Evolutionary conservation across 441 rosid genomes (phyloP).

Genomic region (Populus hybrid): DNA sequence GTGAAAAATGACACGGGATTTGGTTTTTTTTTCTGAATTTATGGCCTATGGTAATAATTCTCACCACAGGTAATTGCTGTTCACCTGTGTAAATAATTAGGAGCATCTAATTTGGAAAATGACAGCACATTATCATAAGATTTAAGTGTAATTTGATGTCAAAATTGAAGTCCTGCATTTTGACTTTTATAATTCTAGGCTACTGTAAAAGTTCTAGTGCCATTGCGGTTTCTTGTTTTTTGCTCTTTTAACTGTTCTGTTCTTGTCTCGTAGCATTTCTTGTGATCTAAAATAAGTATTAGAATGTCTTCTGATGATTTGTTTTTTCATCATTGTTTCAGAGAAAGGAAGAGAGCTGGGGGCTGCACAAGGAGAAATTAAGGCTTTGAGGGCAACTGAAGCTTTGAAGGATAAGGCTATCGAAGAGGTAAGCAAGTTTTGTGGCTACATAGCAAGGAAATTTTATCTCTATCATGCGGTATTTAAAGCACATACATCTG

Average conservation of each 20-base stretch:
- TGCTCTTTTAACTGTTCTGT: background rate
- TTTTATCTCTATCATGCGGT: too few relatives aligned
- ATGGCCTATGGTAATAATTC: background rate
- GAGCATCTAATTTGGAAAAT: background rate
- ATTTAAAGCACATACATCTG: background rate
- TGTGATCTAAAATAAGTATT: background rate
- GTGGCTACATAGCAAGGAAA: background rate
- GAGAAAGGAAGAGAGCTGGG: conserved; percentile 60
- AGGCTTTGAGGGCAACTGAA: conserved; percentile 64
- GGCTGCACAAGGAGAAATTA: conserved; percentile 54
- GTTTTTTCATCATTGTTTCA: conserved; percentile 23
- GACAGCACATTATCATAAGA: background rate
- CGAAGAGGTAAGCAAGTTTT: conserved; percentile 49
- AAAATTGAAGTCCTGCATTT: background rate
- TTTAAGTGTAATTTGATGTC: background rate
- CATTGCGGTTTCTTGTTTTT: background rate
- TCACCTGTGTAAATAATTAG: background rate
- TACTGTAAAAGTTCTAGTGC: too few relatives aligned
- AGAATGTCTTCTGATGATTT: background rate
- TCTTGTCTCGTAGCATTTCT: background rate
- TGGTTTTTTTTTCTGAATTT: background rate
- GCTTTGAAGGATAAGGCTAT: conserved; percentile 61
- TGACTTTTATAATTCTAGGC: background rate
- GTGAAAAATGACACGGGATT: background rate
- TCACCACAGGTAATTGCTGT: background rate